Conservation (phyloP, 805 yeast genomes). For the Candida silvatica region DNA sequence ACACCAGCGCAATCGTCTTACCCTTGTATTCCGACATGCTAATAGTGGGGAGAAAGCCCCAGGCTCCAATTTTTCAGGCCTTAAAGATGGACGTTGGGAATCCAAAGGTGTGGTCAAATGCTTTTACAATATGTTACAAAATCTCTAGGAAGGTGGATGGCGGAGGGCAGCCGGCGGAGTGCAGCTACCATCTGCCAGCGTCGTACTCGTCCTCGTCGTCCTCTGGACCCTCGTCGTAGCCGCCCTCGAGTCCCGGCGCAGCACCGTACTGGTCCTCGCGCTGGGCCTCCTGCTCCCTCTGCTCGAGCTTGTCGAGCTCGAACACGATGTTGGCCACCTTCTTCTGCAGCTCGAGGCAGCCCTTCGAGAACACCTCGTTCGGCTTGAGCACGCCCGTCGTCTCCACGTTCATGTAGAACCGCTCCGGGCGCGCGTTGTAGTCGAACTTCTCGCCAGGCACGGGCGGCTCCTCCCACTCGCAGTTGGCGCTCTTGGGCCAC, state of each 20-base stretch:
- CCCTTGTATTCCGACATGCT: slow-evolving; percentile 90
- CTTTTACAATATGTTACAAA: no score
- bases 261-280: not conserved
- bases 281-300: slow-evolving; percentile 24
- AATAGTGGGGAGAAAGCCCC: no score
- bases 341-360: slow-evolving; percentile 77
- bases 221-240: slow-evolving; percentile 9
- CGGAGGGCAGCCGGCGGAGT: not conserved
- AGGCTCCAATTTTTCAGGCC: no score
- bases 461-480: slow-evolving; percentile 96
- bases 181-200: slow-evolving; percentile 4
- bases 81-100: no score
- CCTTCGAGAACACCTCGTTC: slow-evolving; percentile 79
- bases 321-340: slow-evolving; percentile 83
- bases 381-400: slow-evolving; percentile 87
- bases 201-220: slow-evolving; percentile 7
- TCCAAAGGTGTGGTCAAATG: no score
- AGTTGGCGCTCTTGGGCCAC: slow-evolving; percentile 87
- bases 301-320: slow-evolving; percentile 44
- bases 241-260: slow-evolving; percentile 2
- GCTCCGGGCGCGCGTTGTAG: slow-evolving; percentile 70
- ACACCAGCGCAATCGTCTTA: slow-evolving; percentile 73
- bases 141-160: no score
- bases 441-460: slow-evolving; percentile 81
- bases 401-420: slow-evolving; percentile 84